Base-by-base conservation (phyloP, 2,329 filamentous ascomycete genomes). In the Exophiala xenobiotica region DNA sequence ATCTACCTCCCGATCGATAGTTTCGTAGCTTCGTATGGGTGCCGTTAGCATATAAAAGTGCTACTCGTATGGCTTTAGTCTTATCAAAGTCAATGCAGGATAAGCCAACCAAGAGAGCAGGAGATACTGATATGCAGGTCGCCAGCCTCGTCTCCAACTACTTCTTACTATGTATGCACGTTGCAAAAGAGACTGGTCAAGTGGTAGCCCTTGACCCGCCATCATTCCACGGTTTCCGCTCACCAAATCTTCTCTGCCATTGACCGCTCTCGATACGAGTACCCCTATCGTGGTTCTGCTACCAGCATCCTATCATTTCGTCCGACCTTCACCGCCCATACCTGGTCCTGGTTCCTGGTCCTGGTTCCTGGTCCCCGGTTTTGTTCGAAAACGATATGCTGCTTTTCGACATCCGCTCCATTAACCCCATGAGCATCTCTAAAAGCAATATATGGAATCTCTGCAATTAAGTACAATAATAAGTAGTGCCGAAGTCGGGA, bases 391-490 rank as follows among this genome's bases (percentile, higher is more conserved):
- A 27, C 6, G 6, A 27, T 27, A 6, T 6, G 12, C 26, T n/a
- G n/a, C n/a, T n/a, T n/a, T n/a, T n/a, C n/a, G n/a, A n/a, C n/a
- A n/a, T n/a, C n/a, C n/a, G n/a, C n/a, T n/a, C n/a, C n/a, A n/a
- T n/a, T 11, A 40, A 20, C n/a, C 38, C 23, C 38, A 14, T 23
- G 14, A 40, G n/a, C 38, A 20, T n/a, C 19, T n/a, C 18, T 12
- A 4, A 3, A 40, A 40, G 9, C 19, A 40, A 18, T n/a, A 23
- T 22, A 27, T 52, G 55, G 56, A 56, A 58, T 58, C 53, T 29
- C 46, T 42, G 53, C 38, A 49, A 47, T 35, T 16, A 48, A 49
- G 29, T 8, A 51, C 46, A 53, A 46, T 29, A 24, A 44, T 41
- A 20, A 26, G 29, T 50, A 12, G 24, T 24, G 33, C 19, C 11